Evolutionary conservation across 31 red algal genomes (phyloP), one percentile per base, ranked within the genome.

Genomic region (Asparagopsis taxiformis): DNA sequence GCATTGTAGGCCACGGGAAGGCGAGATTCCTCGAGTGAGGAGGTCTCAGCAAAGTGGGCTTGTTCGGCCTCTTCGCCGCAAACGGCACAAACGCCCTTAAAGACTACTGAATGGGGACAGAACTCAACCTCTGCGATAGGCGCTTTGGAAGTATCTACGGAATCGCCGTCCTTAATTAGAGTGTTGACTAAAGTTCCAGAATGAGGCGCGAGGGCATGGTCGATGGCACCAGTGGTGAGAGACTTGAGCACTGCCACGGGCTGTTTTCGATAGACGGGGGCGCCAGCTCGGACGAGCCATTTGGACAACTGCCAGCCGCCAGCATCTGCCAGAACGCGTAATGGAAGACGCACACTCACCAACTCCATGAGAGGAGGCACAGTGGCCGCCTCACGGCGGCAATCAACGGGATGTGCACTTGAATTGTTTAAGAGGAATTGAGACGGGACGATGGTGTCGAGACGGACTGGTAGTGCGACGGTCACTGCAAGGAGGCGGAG

Each of bases 101-200:
- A 97, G 39, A 87, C 79, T 39, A 91, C 76, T 30, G 74, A 69
- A 59, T 97, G 93, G 3, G 93, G 54, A 62, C 93, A 97, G 32
- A 68, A 92, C 71, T 84, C 75, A 43, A 97, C 35, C 1, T 31
- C n/a, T 1, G 79, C 92, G 29, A 84, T 64, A 22, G 60, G 24
- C 38, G 25, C 15, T 33, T 66, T 31, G 23, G 72, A 41, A 35
- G 36, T 22, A 20, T 60, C 24, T 35, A 79, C 59, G 35, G 29
- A 5, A 10, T 26, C 59, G 44, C 75, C 62, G 3, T 54, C 59
- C 11, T 15, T 9, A n/a, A 79, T 25, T 9, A 31, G 48, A 5
- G 19, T 52, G 25, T n/a, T 21, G 8, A 16, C 4, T 5, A 79
- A 31, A 15, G 7, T 55, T 4, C 52, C 52, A n/a, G 52, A 20